Conservation (phyloP, 1,139 yeast species). For the Pichia sp. region DNA sequence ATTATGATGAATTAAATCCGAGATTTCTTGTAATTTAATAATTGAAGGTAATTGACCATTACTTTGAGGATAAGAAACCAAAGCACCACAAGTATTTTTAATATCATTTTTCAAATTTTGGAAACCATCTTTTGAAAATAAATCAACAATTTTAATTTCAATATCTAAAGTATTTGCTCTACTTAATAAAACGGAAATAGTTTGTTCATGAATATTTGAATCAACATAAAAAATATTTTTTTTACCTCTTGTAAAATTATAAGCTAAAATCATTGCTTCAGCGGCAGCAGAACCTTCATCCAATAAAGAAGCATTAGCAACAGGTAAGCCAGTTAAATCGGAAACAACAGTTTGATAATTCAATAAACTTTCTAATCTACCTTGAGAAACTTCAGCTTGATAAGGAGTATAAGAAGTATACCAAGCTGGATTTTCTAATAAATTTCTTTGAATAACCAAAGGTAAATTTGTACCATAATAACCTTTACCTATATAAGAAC, state of each 20-base stretch:
- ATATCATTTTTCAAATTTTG: conserved; percentile 33
- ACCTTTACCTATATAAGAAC: conserved; percentile 87
- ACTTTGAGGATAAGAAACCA: conserved; percentile 88
- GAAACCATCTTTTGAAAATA: conserved; percentile 41
- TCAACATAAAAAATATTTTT: conserved; percentile 68
- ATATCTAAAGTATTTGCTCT: conserved; percentile 75
- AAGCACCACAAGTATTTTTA: conserved; percentile 62
- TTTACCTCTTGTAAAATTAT: conserved; percentile 61
- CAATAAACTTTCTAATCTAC: conserved; percentile 81
- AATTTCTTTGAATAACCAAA: conserved; percentile 86
- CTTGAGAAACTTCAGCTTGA: conserved; percentile 97
- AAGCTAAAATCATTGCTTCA: conserved; percentile 89
- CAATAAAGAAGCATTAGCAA: conserved; percentile 87
- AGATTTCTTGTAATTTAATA: conserved; percentile 44
- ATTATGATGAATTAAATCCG: conserved; percentile 59
- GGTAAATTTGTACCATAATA: conserved; percentile 89
- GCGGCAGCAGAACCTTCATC: conserved; percentile 99
- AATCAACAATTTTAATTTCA: conserved; percentile 53
- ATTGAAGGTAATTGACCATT: conserved; percentile 61
- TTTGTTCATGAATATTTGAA: conserved; percentile 74
- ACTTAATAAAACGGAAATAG: conserved; percentile 67
- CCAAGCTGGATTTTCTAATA: conserved; percentile 95
- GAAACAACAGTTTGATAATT: conserved; percentile 87
- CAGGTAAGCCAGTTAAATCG: conserved; percentile 85
- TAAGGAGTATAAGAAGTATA: conserved; percentile 97